phyloP scores from a whole-genome alignment of 495 filamentous ascomycete species.

The Zalerion maritima region DNA sequence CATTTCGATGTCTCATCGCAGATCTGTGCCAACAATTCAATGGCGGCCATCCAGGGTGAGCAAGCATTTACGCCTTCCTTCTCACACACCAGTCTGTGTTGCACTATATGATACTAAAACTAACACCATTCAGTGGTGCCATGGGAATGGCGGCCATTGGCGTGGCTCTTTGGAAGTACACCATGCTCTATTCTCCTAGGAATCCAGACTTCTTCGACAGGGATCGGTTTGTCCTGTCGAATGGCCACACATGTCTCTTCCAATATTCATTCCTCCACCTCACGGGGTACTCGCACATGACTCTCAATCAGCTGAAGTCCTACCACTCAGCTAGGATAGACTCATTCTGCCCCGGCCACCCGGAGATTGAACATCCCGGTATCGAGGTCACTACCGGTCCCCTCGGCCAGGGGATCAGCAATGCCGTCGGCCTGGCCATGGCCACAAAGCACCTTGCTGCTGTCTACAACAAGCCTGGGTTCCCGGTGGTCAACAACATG shows the following conservation, averaged over 20 bases:
- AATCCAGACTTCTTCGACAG: slow-evolving; percentile 35
- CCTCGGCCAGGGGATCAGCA: slow-evolving; percentile 44
- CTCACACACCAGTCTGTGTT: slow-evolving; percentile 1
- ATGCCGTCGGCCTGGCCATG: slow-evolving; percentile 46
- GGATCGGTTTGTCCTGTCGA: slow-evolving; percentile 40
- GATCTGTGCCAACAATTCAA: slow-evolving; percentile 46
- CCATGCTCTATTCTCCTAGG: slow-evolving; percentile 35
- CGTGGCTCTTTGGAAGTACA: slow-evolving; percentile 35
- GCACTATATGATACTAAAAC: neutral
- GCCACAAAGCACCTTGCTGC: slow-evolving; percentile 41
- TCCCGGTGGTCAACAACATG: slow-evolving; percentile 31
- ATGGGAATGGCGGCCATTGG: slow-evolving; percentile 45
- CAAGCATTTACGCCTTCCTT: neutral
- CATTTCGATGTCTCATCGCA: slow-evolving; percentile 39
- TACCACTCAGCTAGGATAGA: slow-evolving; percentile 40
- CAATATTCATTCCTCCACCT: slow-evolving; percentile 45
- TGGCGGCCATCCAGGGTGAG: slow-evolving; percentile 42
- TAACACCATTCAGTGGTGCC: slow-evolving; percentile 23
- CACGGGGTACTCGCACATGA: slow-evolving; percentile 43
- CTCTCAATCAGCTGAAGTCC: slow-evolving; percentile 43
- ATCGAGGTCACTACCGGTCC: slow-evolving; percentile 51
- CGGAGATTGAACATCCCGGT: slow-evolving; percentile 45
- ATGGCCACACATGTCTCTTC: slow-evolving; percentile 46
- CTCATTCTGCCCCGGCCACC: slow-evolving; percentile 42
- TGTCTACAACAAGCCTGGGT: slow-evolving; percentile 36